Evolutionary conservation across 164 flowering plant species (phyloP).

Genomic region (Dillenia suffruticosa): DNA sequence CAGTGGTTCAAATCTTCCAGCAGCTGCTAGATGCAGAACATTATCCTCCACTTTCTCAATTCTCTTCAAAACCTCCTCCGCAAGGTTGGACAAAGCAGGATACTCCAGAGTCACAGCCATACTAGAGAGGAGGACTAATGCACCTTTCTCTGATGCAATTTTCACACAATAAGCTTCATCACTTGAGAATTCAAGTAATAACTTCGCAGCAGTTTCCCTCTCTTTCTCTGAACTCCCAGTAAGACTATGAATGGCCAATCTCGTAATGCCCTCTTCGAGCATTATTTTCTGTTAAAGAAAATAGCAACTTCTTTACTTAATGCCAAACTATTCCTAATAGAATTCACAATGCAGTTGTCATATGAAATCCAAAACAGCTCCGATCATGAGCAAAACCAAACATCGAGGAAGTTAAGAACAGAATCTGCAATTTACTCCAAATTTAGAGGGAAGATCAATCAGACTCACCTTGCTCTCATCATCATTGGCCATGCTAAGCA

Average conservation of each 20-base stretch:
- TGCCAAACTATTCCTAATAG: too few relatives aligned
- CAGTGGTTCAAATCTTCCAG: constrained; percentile 64
- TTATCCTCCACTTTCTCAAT: constrained; percentile 45
- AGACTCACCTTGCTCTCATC: constrained; percentile 54
- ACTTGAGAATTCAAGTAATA: constrained; percentile 44
- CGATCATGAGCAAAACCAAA: too few relatives aligned
- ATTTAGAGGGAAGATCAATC: background rate
- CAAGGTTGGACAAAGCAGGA: constrained; percentile 47
- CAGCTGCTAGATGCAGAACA: constrained; percentile 46
- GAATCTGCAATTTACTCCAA: too few relatives aligned
- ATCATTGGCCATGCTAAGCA: constrained; percentile 54
- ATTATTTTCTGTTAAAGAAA: constrained; percentile 31
- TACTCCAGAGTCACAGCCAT: constrained; percentile 49
- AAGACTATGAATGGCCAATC: constrained; percentile 53
- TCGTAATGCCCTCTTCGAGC: constrained; percentile 47
- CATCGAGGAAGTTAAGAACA: too few relatives aligned
- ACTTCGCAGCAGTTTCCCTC: constrained; percentile 48
- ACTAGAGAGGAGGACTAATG: constrained; percentile 50
- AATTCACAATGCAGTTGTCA: too few relatives aligned
- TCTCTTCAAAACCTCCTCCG: constrained; percentile 43
- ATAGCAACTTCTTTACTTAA: too few relatives aligned
- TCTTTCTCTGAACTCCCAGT: constrained; percentile 51
- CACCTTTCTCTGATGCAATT: constrained; percentile 60
- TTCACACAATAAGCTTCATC: constrained; percentile 41
- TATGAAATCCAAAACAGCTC: too few relatives aligned